Conservation (phyloP, 2,329 filamentous ascomycete species). For the Xylariales sp. region DNA sequence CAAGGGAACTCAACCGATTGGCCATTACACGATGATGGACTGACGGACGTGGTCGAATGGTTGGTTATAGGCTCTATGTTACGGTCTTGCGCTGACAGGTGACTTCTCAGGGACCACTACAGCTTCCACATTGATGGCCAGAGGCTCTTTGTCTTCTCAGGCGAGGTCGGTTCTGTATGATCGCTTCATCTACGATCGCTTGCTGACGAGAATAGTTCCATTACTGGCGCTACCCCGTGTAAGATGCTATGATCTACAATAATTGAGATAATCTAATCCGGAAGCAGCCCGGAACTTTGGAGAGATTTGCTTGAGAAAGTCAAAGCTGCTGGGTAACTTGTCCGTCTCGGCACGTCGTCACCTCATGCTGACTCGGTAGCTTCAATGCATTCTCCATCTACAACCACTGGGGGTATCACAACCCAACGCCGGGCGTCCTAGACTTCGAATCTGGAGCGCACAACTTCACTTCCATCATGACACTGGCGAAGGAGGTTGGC, state of each 20-base stretch:
- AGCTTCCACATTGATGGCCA: conserved; percentile 36
- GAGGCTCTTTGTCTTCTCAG: conserved; percentile 37
- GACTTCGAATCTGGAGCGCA: conserved; percentile 50
- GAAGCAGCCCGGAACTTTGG: conserved; percentile 31
- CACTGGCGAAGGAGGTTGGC: conserved; percentile 48
- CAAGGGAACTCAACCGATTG: conserved; percentile 15
- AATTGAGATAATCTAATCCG: background rate
- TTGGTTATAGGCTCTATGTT: conserved; percentile 4
- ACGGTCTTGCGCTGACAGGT: background rate
- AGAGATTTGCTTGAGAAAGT: conserved; percentile 37
- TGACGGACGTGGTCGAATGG: conserved; percentile 30
- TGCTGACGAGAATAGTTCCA: conserved; percentile 27
- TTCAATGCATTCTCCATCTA: conserved; percentile 41
- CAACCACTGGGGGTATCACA: conserved; percentile 37
- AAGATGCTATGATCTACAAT: conserved; percentile 8
- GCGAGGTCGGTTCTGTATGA: conserved; percentile 26
- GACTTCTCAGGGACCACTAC: conserved; percentile 32
- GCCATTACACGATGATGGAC: conserved; percentile 27
- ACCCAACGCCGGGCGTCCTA: conserved; percentile 28
- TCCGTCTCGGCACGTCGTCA: background rate
- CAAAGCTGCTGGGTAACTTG: conserved; percentile 32
- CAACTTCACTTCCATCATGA: conserved; percentile 46
- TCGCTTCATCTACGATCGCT: background rate
- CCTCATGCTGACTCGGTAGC: conserved; percentile 19
- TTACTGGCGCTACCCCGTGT: conserved; percentile 39